Conservation (phyloP, 257 asterid genomes). For the Marsdenia floribunda region DNA sequence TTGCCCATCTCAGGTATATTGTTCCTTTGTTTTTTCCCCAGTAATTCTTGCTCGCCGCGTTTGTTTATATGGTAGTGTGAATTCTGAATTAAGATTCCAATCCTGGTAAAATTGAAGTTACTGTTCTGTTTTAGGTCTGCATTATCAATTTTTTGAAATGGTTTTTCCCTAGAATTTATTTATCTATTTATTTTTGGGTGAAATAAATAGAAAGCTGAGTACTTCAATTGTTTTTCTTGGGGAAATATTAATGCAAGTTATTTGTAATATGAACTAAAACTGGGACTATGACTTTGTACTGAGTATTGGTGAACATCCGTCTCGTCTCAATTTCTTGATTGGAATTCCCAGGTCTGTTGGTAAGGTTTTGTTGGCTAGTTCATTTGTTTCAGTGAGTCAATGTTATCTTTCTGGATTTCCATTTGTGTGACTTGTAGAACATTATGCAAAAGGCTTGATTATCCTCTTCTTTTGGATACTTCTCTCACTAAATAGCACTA, state of each 20-base stretch:
- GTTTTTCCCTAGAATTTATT: not conserved
- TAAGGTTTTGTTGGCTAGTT: not conserved
- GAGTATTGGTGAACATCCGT: not conserved
- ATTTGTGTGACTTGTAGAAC: not conserved
- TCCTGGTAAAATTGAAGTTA: not conserved
- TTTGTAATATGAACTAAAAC: not conserved
- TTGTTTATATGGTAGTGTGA: not conserved
- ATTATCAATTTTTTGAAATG: not conserved
- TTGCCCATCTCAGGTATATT: conserved; percentile 47
- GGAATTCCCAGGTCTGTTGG: not conserved
- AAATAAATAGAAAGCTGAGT: not conserved
- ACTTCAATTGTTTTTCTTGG: not conserved
- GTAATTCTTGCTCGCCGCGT: not conserved
- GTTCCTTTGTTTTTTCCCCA: not conserved
- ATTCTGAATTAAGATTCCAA: not conserved
- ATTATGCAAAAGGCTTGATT: not conserved
- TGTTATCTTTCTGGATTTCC: not conserved
- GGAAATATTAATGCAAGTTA: not conserved
- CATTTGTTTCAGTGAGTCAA: not conserved
- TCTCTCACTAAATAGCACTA: not conserved
- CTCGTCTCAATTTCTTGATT: not conserved
- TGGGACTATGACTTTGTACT: not conserved
- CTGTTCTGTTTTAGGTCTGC: not conserved
- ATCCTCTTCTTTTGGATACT: not conserved
- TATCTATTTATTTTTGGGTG: not conserved